Evolutionary conservation across 345 rosid genomes (phyloP), one percentile per base, ranked within the genome.

Genomic region (Eucalyptus melliodora): DNA sequence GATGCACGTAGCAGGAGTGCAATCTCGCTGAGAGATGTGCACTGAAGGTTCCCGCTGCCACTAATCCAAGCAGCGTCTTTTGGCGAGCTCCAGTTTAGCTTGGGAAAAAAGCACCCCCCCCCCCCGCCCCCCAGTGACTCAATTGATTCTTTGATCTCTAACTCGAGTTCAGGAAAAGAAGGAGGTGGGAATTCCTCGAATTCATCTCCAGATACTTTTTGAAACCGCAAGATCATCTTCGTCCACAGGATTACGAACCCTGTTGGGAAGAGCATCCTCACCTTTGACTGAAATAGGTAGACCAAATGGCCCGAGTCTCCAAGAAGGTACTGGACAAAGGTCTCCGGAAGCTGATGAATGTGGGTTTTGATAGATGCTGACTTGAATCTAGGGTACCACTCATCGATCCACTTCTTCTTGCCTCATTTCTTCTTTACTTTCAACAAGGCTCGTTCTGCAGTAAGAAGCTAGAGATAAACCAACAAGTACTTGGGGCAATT

Each of bases 1-100:
- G 99, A 96, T n/a, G 99, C 93, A 9, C 93, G 94, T 88, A 96
- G 91, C 91, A 97, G 92, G 90, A 97, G 95, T 26, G 93, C 95
- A 37, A 86, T 90, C 86, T 85, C 89, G 21, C 89, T 67, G 88
- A 97, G 93, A 23, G 96, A 93, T 50, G 95, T 88, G 91, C 99
- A 96, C 44, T 95, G 92, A 16, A 96, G 95, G 86, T 93, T 92
- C 89, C 95, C 96, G 2, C 94, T 91, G 40, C 97, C 65, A 91
- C 97, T 95, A 49, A 97, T 97, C 99, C 99, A 96, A n/a, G 98
- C 96, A 50, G 98, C 90, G 9, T 97, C 99, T 90, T 97, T 97
- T 24, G 97, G 99, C 16, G 98, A 94, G 87, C 98, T 96, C 99
- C 99, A 97, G 88, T 96, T 97, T 88, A 96, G 91, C 93, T 97